A percentile compares a stretch with the other conserved stretches of the same genome.
These are phyloP conservation scores for Basipetospora chlamydospora DNA, from an alignment of 2,329 filamentous ascomycete genomes.

Conservation along the genomic window DNA sequence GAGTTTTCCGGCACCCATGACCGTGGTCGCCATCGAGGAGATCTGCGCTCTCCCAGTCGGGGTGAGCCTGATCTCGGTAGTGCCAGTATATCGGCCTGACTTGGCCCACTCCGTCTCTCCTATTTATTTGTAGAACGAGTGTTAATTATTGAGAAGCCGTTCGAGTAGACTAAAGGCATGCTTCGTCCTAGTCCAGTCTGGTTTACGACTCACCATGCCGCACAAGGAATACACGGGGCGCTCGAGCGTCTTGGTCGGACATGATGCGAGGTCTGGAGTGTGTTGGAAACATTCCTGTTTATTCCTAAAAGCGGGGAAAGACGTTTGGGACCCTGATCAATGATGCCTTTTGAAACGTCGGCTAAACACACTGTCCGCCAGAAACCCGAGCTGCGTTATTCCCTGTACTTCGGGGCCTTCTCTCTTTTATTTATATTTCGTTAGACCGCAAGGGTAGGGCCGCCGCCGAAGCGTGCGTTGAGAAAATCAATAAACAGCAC, in stretches of 20 bases:
- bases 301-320: no score
- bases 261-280: neutral
- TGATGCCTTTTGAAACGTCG: no score
- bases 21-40: conserved; percentile 60
- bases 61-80: conserved; percentile 73
- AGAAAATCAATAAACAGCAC: no score
- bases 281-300: no score
- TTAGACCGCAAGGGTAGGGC: no score
- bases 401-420: no score
- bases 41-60: conserved; percentile 65
- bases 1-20: conserved; percentile 70
- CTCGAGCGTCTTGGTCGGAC: conserved; percentile 12
- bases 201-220: conserved; percentile 51
- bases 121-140: neutral
- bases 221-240: conserved; percentile 65
- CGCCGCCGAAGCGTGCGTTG: no score
- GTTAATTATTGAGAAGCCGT: neutral
- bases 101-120: conserved; percentile 91
- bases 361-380: no score
- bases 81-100: conserved; percentile 69
- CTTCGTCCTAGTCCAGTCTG: no score
- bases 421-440: no score
- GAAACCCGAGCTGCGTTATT: no score
- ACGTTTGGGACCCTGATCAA: conserved; percentile 1
- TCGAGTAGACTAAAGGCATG: neutral